Base-by-base conservation (phyloP, 2,329 filamentous ascomycete species). In the Xylaria polymorpha region DNA sequence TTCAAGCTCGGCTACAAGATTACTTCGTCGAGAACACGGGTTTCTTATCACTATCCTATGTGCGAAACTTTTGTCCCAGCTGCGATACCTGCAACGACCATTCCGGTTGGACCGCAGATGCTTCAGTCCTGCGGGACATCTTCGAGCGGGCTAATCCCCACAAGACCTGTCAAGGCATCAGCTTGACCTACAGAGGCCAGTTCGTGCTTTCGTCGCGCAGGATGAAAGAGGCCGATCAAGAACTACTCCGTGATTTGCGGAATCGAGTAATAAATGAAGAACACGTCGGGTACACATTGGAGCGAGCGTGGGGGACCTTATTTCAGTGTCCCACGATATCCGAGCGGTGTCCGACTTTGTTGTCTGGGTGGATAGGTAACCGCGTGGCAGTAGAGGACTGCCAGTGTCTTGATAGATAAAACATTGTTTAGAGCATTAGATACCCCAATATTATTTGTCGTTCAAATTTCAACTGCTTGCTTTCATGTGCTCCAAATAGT, bases 251-350 rank as follows among this genome's bases (percentile, higher is more conserved):
- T 8, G 71, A 73, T 20, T 14, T 69, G 32, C 66, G 69, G 35
- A 37, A 25, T 25, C 57, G 56, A 43, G 14, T 73, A 20, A 29
- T 62, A n/a, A 29, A 50, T 7, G 66, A 71, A 9, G 69, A 66
- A 2, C 51, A 60, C 37, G 68, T 73, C 51, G 71, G 71, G 18
- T 73, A 44, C 59, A 65, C 67, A 6, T n/a, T 73, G 39, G 71
- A 73, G 53, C 57, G 71, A 43, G 58, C 62, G 18, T 73, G 71
- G 71, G 69, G 69, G 1, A 70, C 67, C 20, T 22, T 71, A 41
- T 73, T 73, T 46, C 66, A 61, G 37, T 73, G 71, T 57, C 71
- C 71, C 22, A 71, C 66, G 44, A 70, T 71, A 64, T 73, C 71
- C 25, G 69, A 71, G 53, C 66, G 69, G 29, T 73, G 71, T 50